Evolutionary conservation across 2,329 filamentous ascomycete species (phyloP), one percentile per base, ranked within the genome.

Genomic region (Penicillium sp.): DNA sequence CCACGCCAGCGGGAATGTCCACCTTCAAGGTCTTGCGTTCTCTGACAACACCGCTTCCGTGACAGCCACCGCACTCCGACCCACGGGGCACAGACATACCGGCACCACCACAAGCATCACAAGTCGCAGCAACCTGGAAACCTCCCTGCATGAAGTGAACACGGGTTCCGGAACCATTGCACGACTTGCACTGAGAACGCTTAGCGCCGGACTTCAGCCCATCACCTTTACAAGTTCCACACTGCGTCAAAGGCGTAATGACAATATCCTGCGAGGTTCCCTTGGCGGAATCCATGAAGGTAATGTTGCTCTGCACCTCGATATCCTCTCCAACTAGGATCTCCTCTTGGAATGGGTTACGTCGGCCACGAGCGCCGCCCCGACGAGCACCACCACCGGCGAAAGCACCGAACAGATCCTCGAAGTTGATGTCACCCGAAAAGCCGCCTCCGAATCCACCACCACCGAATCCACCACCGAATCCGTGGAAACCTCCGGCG

Each of bases 121-220:
- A 99, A 1, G 92, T 96, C 60, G 91, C 91, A 4, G 91, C 91
- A 88, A 99, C 93, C 78, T 98, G 93, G 78, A 99, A 98, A 25
- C 92, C 93, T 53, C 92, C 92, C 67, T 91, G 88, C 84, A 97
- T 90, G 70, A 92, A 89, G 75, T 96, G 92, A 49, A 98, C 88
- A 55, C 91, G 84, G 37, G 90, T 91, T 50, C 95, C 95, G 1
- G 92, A 92, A 16, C 95, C 95, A 60, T 90, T 88, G 73, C 95
- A 99, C 53, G 84, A 80, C 72, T 87, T 88, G 77, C 95, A 99
- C 60, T 87, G 80, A 25, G 85, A 81, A 66, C 87, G 83, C 75
- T 90, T 87, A 13, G 88, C 85, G 11, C 93, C 93, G 58, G 87
- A 76, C 80, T 96, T 98, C 74, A 98, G 69, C 0, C 95, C 95